A percentile compares a stretch with the other conserved stretches of the same genome.
Conservation (phyloP, 1,139 yeast species). For the Kodamaea sp. region DNA sequence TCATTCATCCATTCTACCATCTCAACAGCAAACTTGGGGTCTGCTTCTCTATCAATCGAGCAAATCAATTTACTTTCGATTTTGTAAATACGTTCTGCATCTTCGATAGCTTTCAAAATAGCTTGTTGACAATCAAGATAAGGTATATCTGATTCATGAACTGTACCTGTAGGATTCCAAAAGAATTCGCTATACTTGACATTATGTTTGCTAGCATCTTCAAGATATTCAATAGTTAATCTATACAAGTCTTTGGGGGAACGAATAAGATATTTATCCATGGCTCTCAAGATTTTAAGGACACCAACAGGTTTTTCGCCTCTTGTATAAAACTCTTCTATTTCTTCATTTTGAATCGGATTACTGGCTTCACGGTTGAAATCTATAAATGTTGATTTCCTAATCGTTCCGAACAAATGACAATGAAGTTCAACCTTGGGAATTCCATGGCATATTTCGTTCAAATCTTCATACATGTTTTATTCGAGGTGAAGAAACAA, state of each 20-base stretch:
- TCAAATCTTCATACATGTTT: neutral
- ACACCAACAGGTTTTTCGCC: slow-evolving; percentile 25
- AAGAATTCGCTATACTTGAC: slow-evolving; percentile 20
- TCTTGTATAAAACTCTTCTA: slow-evolving; percentile 19
- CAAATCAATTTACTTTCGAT: slow-evolving; percentile 17
- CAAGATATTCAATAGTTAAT: slow-evolving; percentile 18
- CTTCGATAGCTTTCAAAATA: slow-evolving; percentile 18
- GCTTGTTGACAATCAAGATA: slow-evolving; percentile 18
- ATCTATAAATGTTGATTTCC: slow-evolving; percentile 15
- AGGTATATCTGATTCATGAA: slow-evolving; percentile 17
- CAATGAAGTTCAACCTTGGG: slow-evolving; percentile 26
- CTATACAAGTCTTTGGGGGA: slow-evolving; percentile 17
- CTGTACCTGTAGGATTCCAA: slow-evolving; percentile 27
- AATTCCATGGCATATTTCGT: slow-evolving; percentile 17
- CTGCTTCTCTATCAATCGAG: slow-evolving; percentile 21
- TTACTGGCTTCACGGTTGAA: slow-evolving; percentile 17
- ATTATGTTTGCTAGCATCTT: slow-evolving; percentile 16
- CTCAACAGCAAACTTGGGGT: slow-evolving; percentile 16
- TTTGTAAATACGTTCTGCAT: slow-evolving; percentile 13
- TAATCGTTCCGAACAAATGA: slow-evolving; percentile 22
- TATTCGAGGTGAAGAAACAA: too few species aligned
- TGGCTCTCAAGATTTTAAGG: slow-evolving; percentile 18
- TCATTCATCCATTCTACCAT: slow-evolving; percentile 13
- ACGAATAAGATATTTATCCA: slow-evolving; percentile 17
- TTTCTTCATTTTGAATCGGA: slow-evolving; percentile 15